A percentile compares a stretch with the other conserved stretches of the same genome.
Conservation (phyloP, 352 stramenopile genomes). For the Thraustotheca clavata region DNA sequence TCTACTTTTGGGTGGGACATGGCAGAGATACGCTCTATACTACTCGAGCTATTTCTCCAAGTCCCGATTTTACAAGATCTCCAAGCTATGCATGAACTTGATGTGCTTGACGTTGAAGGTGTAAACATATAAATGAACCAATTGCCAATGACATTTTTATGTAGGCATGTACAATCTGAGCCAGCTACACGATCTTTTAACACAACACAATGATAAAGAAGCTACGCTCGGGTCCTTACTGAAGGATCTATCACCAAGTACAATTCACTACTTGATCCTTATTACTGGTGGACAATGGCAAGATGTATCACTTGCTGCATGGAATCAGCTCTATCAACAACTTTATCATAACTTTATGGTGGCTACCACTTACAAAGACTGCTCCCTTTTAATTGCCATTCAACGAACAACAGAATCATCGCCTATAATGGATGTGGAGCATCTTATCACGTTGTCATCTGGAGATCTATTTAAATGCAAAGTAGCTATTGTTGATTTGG, state of each 20-base stretch:
- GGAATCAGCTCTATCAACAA: conserved; percentile 46
- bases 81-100: conserved; percentile 73
- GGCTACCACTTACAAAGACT: conserved; percentile 79
- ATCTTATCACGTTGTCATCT: conserved; percentile 33
- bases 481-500: conserved; percentile 75
- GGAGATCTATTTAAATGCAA: conserved; percentile 69
- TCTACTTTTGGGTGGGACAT: conserved; percentile 22
- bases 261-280: neutral
- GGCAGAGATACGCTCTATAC: conserved; percentile 30
- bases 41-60: conserved; percentile 63
- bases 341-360: conserved; percentile 69
- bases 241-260: neutral
- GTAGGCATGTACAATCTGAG: neutral
- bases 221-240: neutral
- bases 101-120: conserved; percentile 73
- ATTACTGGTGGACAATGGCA: conserved; percentile 26
- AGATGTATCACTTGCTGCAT: conserved; percentile 32
- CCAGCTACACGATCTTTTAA: neutral
- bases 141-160: conserved; percentile 4
- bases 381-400: conserved; percentile 66
- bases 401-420: conserved; percentile 42
- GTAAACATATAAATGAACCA: conserved; percentile 4
- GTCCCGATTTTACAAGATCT: conserved; percentile 70
- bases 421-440: neutral
- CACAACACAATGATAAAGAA: neutral